Base-by-base conservation (phyloP, 495 filamentous ascomycete species). In the Xylaria intraflava region DNA sequence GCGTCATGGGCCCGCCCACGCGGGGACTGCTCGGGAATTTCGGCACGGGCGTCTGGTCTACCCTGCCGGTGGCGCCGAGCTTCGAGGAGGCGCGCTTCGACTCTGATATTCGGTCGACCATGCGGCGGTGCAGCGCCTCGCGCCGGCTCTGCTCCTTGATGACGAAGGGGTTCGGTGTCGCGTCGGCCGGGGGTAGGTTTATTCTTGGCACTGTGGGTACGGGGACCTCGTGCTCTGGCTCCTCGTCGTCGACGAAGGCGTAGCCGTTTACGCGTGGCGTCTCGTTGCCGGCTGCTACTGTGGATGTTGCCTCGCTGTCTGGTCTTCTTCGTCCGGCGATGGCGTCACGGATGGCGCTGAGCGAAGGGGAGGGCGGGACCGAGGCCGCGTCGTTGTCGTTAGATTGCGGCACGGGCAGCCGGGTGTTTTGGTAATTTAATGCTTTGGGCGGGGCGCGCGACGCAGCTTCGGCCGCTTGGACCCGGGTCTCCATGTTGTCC, bases 251-350 rank as follows among this genome's bases (percentile, higher is more conserved):
- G 38, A 98, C 93, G 67, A 96, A 97, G 2, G 88, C 82, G 62
- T 96, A 98, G 19, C 93, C 93, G 50, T 89, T 89, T 0, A 97
- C 88, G 2, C 89, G 78, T 0, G 93, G 93, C 0, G 93, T 96
- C 64, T 93, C 86, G 17, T 73, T 80, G 17, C 71, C 73, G 6
- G 27, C 36, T n/a, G 27, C 36, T n/a, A 11, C 45, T 2, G 70
- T 70, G 26, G 81, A 81, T 3, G 78, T 83, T 7, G 80, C 76
- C 60, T 95, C 87, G 0, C 82, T 80, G n/a, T 82, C 79, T 2
- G 77, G 78, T 3, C 75, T 71, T 14, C 82, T 78, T 0, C 78
- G 81, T 11, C 93, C 90, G 2, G 86, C 82, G 59, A 98, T 94
- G 12, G 93, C 93, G 56, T 88, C 89, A 57, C 86, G 78, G 40